These are phyloP conservation scores for Fusarium begoniae DNA, from an alignment of 2,329 filamentous ascomycete species.

Conservation along the genomic window DNA sequence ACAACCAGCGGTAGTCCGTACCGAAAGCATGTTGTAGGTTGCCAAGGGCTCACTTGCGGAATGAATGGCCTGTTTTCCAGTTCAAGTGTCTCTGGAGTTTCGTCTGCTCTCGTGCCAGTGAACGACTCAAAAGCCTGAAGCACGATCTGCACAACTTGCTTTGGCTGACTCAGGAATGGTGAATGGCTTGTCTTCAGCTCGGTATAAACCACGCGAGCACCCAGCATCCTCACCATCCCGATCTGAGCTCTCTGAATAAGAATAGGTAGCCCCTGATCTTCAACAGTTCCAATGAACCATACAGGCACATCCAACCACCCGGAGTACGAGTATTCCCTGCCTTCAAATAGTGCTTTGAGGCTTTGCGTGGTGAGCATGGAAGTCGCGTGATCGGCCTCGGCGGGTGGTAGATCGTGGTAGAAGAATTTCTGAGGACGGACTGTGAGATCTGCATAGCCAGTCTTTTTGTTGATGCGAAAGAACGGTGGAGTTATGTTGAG, in stretches of 20 bases:
- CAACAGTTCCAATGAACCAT: neutral
- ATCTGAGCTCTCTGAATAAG: neutral
- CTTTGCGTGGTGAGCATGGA: slow-evolving; percentile 1
- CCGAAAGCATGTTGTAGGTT: neutral
- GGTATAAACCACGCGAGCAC: neutral
- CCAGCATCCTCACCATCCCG: neutral
- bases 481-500: neutral
- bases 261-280: neutral
- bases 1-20: neutral
- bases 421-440: neutral
- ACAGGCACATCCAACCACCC: neutral
- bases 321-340: neutral
- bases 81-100: neutral
- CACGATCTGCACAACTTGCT: neutral
- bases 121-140: neutral
- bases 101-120: neutral
- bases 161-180: neutral
- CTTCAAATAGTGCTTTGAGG: neutral
- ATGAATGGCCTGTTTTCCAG: neutral
- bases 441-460: neutral
- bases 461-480: neutral
- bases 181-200: neutral
- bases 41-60: neutral
- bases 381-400: neutral
- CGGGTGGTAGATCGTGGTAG: neutral